phyloP scores from a whole-genome alignment of 192 early-diverging fungal genomes.

The Coemansia sp. region DNA sequence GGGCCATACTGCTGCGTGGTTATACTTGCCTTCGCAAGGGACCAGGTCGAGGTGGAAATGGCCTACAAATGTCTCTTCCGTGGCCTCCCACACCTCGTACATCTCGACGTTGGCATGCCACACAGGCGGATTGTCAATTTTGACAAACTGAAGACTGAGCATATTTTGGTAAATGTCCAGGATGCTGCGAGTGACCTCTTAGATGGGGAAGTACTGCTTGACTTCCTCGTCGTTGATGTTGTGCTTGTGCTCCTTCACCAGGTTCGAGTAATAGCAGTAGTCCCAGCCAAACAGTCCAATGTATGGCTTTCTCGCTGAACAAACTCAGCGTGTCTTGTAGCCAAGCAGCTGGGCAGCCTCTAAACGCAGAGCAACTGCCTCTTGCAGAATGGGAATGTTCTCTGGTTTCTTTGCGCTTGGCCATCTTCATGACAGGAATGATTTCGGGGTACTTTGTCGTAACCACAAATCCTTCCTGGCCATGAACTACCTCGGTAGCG shows the following conservation, averaged over 20 bases:
- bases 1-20: slow-evolving; percentile 83
- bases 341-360: slow-evolving; percentile 67
- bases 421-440: slow-evolving; percentile 55
- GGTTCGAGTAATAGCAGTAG: slow-evolving; percentile 71
- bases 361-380: slow-evolving; percentile 60
- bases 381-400: slow-evolving; percentile 66
- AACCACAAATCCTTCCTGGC: slow-evolving; percentile 64
- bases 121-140: slow-evolving; percentile 61
- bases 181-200: slow-evolving; percentile 67
- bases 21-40: slow-evolving; percentile 74
- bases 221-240: slow-evolving; percentile 78
- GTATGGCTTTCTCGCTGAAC: slow-evolving; percentile 58
- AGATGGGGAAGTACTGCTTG: slow-evolving; percentile 80
- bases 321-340: slow-evolving; percentile 72
- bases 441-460: slow-evolving; percentile 77
- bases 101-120: slow-evolving; percentile 86
- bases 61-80: slow-evolving; percentile 64
- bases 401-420: slow-evolving; percentile 62
- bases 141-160: slow-evolving; percentile 69
- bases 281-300: slow-evolving; percentile 79
- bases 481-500: slow-evolving; percentile 62
- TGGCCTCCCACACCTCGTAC: slow-evolving; percentile 77
- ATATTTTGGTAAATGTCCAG: slow-evolving; percentile 78
- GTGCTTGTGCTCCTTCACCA: slow-evolving; percentile 74
- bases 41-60: slow-evolving; percentile 80